Conservation (phyloP, 106 monocot species). For the Platanthera guangdongensis region DNA sequence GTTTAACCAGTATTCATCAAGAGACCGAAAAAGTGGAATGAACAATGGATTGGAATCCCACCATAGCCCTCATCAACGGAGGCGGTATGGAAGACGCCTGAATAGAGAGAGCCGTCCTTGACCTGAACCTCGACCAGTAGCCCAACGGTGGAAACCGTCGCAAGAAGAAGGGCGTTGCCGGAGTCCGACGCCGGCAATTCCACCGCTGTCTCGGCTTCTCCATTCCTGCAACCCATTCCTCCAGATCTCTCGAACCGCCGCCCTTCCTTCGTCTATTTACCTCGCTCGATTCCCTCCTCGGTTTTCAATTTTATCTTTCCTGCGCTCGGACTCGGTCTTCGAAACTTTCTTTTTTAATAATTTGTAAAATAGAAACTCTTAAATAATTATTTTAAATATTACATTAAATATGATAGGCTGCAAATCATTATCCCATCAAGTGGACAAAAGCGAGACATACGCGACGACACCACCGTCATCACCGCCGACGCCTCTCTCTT, state of each 20-base stretch:
- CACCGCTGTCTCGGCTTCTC: not conserved
- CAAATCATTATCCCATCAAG: too few relatives aligned
- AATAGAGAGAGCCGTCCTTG: constrained; percentile 65
- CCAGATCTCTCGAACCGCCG: not conserved
- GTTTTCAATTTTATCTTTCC: not conserved
- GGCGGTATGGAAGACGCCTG: constrained; percentile 69
- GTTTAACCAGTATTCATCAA: too few relatives aligned
- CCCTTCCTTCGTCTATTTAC: not conserved
- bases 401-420: too few relatives aligned
- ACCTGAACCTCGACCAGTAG: constrained; percentile 53
- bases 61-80: constrained; percentile 30
- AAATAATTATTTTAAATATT: too few relatives aligned
- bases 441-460: too few relatives aligned
- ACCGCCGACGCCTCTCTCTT: too few relatives aligned
- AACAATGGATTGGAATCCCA: constrained; percentile 4
- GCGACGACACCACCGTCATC: too few relatives aligned
- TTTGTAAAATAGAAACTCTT: too few relatives aligned
- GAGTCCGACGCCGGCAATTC: not conserved
- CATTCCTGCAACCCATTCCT: not conserved
- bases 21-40: not conserved
- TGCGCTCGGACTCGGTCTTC: not conserved
- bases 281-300: not conserved
- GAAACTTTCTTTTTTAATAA: too few relatives aligned
- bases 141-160: constrained; percentile 47
- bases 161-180: constrained; percentile 29